A percentile compares a stretch with the other conserved stretches of the same genome.
Evolutionary conservation across 176 grass and related monocot genomes (phyloP).

Genomic region (Phragmites australis): DNA sequence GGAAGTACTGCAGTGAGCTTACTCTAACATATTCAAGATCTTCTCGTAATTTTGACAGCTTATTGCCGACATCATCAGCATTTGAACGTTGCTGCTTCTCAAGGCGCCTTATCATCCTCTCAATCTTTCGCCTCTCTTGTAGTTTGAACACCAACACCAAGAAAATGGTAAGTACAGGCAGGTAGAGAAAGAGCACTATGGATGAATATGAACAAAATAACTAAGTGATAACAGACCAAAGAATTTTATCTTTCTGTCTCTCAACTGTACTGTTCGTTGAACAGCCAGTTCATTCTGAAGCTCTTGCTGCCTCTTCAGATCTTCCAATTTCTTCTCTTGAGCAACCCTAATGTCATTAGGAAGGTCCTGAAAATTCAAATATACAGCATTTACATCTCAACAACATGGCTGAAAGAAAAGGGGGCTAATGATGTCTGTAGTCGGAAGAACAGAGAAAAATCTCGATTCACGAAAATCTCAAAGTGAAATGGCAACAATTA

Average conservation of each 20-base stretch:
- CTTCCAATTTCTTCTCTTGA: slow-evolving; percentile 94
- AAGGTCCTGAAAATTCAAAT: slow-evolving; percentile 65
- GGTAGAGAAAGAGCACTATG: background rate
- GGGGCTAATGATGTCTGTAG: background rate
- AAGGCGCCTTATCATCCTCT: slow-evolving; percentile 92
- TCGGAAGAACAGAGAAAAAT: background rate
- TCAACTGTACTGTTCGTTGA: slow-evolving; percentile 70
- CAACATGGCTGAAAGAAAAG: background rate
- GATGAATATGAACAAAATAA: background rate
- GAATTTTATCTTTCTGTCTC: slow-evolving; percentile 95
- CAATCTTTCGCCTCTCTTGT: slow-evolving; percentile 95
- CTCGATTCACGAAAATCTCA: background rate
- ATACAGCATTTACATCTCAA: slow-evolving; percentile 27
- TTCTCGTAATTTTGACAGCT: slow-evolving; percentile 74
- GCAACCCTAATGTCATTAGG: slow-evolving; percentile 74
- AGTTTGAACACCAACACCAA: slow-evolving; percentile 40
- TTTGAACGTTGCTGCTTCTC: slow-evolving; percentile 88
- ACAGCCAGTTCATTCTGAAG: slow-evolving; percentile 70
- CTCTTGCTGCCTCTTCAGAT: slow-evolving; percentile 89
- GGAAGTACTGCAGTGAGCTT: slow-evolving; percentile 35
- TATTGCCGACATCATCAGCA: slow-evolving; percentile 62
- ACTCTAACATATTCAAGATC: slow-evolving; percentile 96
- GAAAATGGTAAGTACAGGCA: slow-evolving; percentile 26
- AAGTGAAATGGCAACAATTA: background rate
- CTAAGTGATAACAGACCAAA: slow-evolving; percentile 52